Percentiles rank a stretch among this genome's conserved stretches.
phyloP scores from a whole-genome alignment of 805 yeast genomes.

The Wickerhamomyces queroliae region DNA sequence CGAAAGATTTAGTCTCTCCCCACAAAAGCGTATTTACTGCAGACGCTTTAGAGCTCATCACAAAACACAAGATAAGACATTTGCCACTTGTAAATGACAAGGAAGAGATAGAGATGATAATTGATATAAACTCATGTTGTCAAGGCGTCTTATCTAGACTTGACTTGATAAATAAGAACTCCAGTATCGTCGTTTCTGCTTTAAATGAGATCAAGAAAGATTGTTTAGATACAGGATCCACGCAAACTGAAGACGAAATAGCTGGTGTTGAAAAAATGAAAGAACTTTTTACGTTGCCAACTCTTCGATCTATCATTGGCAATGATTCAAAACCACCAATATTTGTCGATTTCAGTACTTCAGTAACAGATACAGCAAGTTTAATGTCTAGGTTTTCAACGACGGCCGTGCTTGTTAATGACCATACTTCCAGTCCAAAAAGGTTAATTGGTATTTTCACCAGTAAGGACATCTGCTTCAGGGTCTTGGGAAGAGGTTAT shows the following conservation, averaged over 20 bases:
- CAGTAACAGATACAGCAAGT: constrained; percentile 33
- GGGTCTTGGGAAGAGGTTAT: constrained; percentile 32
- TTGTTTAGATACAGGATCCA: constrained; percentile 18
- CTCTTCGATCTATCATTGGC: constrained; percentile 23
- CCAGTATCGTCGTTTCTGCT: constrained; percentile 25
- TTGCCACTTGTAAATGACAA: constrained; percentile 33
- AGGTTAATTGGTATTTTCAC: constrained; percentile 40
- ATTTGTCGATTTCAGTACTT: constrained; percentile 29
- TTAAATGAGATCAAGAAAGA: constrained; percentile 25
- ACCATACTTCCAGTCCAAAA: constrained; percentile 24
- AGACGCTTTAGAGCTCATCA: constrained; percentile 38
- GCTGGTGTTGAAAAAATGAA: constrained; percentile 32
- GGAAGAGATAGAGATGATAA: constrained; percentile 33
- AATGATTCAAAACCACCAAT: constrained; percentile 22
- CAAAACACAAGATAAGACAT: constrained; percentile 34
- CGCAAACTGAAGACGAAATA: constrained; percentile 20
- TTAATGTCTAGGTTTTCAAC: constrained; percentile 31
- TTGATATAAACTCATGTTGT: constrained; percentile 41
- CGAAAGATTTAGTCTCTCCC: constrained; percentile 30
- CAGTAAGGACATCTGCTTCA: constrained; percentile 37
- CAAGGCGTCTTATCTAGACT: constrained; percentile 39
- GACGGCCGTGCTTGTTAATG: constrained; percentile 36
- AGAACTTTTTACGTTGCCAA: constrained; percentile 37
- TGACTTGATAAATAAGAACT: constrained; percentile 34
- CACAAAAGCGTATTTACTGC: constrained; percentile 33